Percentiles rank a stretch among this genome's conserved stretches.
These are phyloP conservation scores for Lenwebbia sp. DNA, from an alignment of 345 rosid species.

Conservation along the genomic window DNA sequence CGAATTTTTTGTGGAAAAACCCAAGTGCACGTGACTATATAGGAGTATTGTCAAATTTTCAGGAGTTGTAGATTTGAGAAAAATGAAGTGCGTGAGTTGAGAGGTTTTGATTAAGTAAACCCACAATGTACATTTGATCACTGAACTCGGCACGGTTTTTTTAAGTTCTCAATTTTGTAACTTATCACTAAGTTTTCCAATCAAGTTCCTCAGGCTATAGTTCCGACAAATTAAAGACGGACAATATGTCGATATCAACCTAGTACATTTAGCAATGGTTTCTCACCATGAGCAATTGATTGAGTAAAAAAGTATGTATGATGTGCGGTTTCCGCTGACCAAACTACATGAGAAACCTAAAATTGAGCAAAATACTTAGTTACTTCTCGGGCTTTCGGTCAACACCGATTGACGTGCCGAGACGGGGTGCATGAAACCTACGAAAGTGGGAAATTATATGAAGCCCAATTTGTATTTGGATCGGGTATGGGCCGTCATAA, in stretches of 20 bases:
- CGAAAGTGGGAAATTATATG: background rate
- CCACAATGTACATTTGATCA: background rate
- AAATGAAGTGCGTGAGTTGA: too few species aligned
- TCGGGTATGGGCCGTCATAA: background rate
- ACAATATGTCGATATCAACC: background rate
- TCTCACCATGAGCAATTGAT: background rate
- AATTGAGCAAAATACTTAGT: background rate
- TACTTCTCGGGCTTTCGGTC: background rate
- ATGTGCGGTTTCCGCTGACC: background rate
- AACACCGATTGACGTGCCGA: background rate
- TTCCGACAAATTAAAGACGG: background rate
- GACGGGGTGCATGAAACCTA: background rate
- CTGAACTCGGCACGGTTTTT: background rate
- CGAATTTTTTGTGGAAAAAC: too few species aligned
- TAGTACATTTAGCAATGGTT: background rate
- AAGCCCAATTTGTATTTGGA: background rate
- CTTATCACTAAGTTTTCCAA: background rate
- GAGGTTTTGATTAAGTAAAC: too few species aligned
- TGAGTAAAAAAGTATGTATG: background rate
- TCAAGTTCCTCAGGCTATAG: background rate
- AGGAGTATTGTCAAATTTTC: too few species aligned
- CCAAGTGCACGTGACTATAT: too few species aligned
- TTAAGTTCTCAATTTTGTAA: background rate
- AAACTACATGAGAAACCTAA: background rate
- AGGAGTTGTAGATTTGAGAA: too few species aligned